Evolutionary conservation across 2,329 filamentous ascomycete species (phyloP).

Genomic region (Cytospora piceicola): DNA sequence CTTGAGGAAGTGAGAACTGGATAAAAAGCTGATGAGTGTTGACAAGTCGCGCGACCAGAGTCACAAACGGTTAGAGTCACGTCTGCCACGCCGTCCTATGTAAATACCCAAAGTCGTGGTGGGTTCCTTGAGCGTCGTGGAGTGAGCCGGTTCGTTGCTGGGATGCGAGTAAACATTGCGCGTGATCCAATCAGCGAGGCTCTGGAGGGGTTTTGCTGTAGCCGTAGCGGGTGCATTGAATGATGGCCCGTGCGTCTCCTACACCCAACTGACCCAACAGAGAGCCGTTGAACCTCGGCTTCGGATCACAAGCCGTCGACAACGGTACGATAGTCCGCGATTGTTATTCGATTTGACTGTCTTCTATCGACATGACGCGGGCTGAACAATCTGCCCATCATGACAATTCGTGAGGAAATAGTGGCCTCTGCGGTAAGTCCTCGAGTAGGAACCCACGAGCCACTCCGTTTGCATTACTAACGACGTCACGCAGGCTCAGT

Average conservation of each 20-base stretch:
- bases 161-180: constrained; percentile 27
- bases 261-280: neutral
- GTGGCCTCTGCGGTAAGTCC: constrained; percentile 75
- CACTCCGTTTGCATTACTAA: constrained; percentile 14
- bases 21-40: neutral
- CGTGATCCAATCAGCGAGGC: constrained; percentile 16
- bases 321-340: constrained; percentile 1
- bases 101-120: constrained; percentile 10
- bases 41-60: constrained; percentile 1
- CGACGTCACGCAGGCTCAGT: constrained; percentile 44
- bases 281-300: constrained; percentile 1
- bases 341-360: neutral
- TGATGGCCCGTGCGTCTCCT: constrained; percentile 2
- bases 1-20: neutral
- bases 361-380: constrained; percentile 27
- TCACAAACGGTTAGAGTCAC: neutral
- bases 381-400: constrained; percentile 43
- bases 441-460: neutral
- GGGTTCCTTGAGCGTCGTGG: constrained; percentile 20
- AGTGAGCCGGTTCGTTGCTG: constrained; percentile 25
- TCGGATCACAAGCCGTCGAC: constrained; percentile 14
- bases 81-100: constrained; percentile 11
- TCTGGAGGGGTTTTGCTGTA: neutral
- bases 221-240: neutral
- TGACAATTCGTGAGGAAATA: constrained; percentile 92